Conservation (phyloP, 805 yeast genomes). For the Saccharomycopsis sp. region DNA sequence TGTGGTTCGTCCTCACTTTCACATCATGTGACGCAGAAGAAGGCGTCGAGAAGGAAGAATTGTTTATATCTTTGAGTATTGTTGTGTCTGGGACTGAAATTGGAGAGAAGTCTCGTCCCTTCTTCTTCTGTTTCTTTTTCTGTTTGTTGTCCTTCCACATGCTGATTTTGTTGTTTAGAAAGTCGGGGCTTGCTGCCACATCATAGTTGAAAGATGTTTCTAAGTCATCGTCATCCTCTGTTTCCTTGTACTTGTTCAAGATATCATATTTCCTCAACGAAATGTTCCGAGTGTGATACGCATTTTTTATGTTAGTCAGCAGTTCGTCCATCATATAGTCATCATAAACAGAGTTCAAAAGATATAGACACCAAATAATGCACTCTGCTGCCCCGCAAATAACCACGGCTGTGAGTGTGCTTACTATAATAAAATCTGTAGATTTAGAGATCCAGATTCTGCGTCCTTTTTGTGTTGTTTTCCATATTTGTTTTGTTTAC, state of each 20-base stretch:
- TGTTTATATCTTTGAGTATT: not conserved
- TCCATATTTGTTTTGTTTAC: not conserved
- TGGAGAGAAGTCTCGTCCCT: not conserved
- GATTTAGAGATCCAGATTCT: too few species aligned
- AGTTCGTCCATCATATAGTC: not conserved
- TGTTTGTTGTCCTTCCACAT: conserved; percentile 13
- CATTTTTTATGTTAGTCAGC: not conserved
- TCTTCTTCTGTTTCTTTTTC: not conserved
- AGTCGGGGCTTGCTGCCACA: not conserved
- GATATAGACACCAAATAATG: too few species aligned
- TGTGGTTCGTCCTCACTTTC: not conserved
- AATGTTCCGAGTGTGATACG: not conserved
- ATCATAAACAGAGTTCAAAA: not conserved
- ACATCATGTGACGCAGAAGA: not conserved
- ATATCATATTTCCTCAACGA: conserved; percentile 2
- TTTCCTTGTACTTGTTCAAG: conserved; percentile 11
- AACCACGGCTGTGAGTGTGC: too few species aligned
- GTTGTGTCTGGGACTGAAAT: not conserved
- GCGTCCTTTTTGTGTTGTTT: not conserved
- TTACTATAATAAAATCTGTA: too few species aligned
- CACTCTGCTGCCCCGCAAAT: too few species aligned
- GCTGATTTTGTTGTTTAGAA: conserved; percentile 14
- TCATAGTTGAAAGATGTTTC: conserved; percentile 17
- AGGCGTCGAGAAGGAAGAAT: not conserved
- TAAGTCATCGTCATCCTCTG: conserved; percentile 13